These are phyloP conservation scores for Exidia glandulosa DNA, from an alignment of 768 basidiomycete species.

Conservation along the genomic window DNA sequence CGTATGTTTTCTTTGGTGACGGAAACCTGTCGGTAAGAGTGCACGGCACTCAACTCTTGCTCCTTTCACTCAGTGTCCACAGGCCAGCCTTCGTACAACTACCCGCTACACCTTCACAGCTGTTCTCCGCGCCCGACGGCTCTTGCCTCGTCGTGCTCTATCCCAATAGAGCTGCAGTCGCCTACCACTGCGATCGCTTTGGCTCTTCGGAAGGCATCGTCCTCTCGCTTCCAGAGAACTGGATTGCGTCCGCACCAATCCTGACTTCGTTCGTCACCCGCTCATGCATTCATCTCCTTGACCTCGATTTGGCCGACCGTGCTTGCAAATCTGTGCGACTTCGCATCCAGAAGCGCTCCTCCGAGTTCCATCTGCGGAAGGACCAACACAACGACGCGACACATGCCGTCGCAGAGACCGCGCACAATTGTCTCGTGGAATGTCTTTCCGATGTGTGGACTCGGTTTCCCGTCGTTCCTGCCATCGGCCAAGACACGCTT, in stretches of 20 bases:
- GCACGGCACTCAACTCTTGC: background rate
- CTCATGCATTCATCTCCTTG: conserved; percentile 31
- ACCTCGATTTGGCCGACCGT: conserved; percentile 23
- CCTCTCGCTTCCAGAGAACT: conserved; percentile 21
- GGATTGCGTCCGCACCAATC: conserved; percentile 9
- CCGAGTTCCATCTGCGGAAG: conserved; percentile 45
- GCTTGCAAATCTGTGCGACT: conserved; percentile 33
- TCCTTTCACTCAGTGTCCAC: background rate
- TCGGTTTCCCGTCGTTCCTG: conserved; percentile 46
- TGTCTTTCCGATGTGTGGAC: conserved; percentile 49
- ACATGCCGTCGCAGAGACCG: conserved; percentile 8
- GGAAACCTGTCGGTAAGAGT: conserved; percentile 38
- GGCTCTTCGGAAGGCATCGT: conserved; percentile 35
- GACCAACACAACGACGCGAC: conserved; percentile 16
- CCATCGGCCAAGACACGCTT: conserved; percentile 18
- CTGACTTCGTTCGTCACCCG: conserved; percentile 38
- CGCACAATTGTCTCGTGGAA: conserved; percentile 34
- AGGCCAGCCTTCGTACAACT: conserved; percentile 39
- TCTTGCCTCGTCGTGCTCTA: conserved; percentile 36
- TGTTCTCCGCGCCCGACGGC: conserved; percentile 42
- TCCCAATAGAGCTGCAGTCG: conserved; percentile 12
- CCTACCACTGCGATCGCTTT: conserved; percentile 48
- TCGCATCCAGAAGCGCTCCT: conserved; percentile 42
- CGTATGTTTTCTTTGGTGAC: conserved; percentile 46
- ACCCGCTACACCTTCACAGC: conserved; percentile 20